Base-by-base conservation (phyloP, 1,284 basidiomycete genomes). In the Pascua sp. region DNA sequence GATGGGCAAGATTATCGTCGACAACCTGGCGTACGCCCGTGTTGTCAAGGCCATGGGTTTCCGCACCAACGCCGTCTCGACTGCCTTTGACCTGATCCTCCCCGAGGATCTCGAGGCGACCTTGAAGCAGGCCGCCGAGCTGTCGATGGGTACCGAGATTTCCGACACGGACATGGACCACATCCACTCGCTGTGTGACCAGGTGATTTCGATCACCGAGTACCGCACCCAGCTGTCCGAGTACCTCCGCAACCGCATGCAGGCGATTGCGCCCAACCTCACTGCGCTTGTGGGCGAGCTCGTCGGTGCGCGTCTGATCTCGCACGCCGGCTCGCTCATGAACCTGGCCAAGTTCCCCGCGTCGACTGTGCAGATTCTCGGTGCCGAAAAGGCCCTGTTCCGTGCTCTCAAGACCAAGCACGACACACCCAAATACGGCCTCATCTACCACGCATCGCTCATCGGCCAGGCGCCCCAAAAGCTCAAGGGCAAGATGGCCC, bases 401-500 rank as follows among this genome's bases (percentile, higher is more conserved):
- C 84, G 96, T 62, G 96, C 95, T 5, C 82, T 98, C 66, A 98
- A 98, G 81, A 98, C 96, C 58, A 98, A 98, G 79, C 93, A 97
- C 72, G 93, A 98, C 80, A 98, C 95, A 57, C 95, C 94, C 49
- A 98, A 98, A 79, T 97, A 98, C 73, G 94, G 93, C 68, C 82
- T 97, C 50, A 96, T 98, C 71, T 98, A 95, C 80, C 94, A 97
- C 80, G 90, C 92, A 42, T 94, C 91, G 4, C 83, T 98, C 56
- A 91, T 98, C 65, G 96, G 95, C 42, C 93, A 96, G 81, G 95
- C 96, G 54, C 91, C 95, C 50, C 91, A 93, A 66, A 97, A 97
- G 81, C 84, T 97, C 64, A 98, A 98, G 84, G 96, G 95, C 71
- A 98, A 98, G 87, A 98, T 98, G 95, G 96, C 96, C 12, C 89